These are phyloP conservation scores for Neurospora sp. DNA, from an alignment of 495 filamentous ascomycete species.

Conservation along the genomic window DNA sequence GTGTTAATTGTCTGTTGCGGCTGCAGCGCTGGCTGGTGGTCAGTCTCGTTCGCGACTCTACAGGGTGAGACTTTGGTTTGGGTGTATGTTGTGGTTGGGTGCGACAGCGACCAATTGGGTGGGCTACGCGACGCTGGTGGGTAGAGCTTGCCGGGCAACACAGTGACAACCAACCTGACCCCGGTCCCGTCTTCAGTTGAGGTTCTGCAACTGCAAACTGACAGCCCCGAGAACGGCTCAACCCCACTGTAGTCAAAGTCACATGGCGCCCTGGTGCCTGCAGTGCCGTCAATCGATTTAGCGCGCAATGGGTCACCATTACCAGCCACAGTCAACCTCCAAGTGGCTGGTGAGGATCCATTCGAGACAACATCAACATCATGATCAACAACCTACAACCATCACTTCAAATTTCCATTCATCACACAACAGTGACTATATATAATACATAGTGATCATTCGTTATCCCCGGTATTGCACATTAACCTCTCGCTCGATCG, in stretches of 20 bases:
- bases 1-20: background rate
- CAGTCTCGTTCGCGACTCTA: background rate
- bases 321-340: background rate
- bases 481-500: background rate
- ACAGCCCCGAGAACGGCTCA: background rate
- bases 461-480: background rate
- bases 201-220: background rate
- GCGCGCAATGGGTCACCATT: background rate
- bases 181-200: background rate
- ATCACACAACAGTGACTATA: too few species aligned
- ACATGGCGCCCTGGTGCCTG: background rate
- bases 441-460: background rate
- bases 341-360: background rate
- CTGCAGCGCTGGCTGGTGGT: background rate
- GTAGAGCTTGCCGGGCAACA: constrained; percentile 20
- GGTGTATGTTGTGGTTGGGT: constrained; percentile 24
- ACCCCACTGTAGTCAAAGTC: background rate
- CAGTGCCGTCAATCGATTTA: background rate
- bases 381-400: too few species aligned
- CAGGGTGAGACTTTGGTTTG: background rate
- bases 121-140: constrained; percentile 15
- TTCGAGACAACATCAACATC: background rate
- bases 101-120: constrained; percentile 10
- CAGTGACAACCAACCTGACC: constrained; percentile 1
- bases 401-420: too few species aligned